Base-by-base conservation (phyloP, 192 early-diverging fungal genomes). In the Chytriomyces sp. region DNA sequence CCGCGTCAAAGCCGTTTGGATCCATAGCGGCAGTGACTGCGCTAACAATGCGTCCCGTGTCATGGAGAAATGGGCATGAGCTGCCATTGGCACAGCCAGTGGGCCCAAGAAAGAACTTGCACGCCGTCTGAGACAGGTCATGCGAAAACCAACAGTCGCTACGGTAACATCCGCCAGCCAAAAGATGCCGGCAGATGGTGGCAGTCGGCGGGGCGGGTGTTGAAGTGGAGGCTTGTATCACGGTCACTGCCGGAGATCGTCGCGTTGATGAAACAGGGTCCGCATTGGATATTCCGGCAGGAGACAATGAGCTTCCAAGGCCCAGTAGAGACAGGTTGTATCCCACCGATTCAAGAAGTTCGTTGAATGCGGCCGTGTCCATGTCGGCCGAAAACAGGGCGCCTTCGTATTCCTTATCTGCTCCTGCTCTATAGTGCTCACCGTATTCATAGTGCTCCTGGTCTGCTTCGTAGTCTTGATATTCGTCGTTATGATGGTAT, bases 61-160 rank as follows among this genome's bases (percentile, higher is more conserved):
- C 77, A 39, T 86, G 84, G 19, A 77, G 52, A 68, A 86, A 86
- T 33, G 66, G 66, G 61, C 84, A 86, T 10, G 52, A 12, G 36
- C 67, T 56, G 26, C 82, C 84, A 68, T 81, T 81, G 17, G 55
- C 53, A 66, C 84, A 86, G 26, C 40, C 25, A 10, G 82, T 82
- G 25, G 38, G 30, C 49, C n/a, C n/a, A n/a, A 85, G 32, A 78
- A 75, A 84, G 59, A 77, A 86, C 65, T 82, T 86, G 74, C 84
- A 86, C 6, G 81, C 28, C 19, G 75, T 32, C 0, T 37, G 44
- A 25, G 75, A 73, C 14, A 79, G 63, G 40, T 86, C 84, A 61
- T 86, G 84, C 26, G 73, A 78, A 69, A 73, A 86, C 84, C 84
- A 86, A 67, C 84, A 86, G 67, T 86, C 84, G 8, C 63, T 56